Base-by-base conservation (phyloP, 2,329 filamentous ascomycete genomes). In the Ophiostoma fasciatum region DNA sequence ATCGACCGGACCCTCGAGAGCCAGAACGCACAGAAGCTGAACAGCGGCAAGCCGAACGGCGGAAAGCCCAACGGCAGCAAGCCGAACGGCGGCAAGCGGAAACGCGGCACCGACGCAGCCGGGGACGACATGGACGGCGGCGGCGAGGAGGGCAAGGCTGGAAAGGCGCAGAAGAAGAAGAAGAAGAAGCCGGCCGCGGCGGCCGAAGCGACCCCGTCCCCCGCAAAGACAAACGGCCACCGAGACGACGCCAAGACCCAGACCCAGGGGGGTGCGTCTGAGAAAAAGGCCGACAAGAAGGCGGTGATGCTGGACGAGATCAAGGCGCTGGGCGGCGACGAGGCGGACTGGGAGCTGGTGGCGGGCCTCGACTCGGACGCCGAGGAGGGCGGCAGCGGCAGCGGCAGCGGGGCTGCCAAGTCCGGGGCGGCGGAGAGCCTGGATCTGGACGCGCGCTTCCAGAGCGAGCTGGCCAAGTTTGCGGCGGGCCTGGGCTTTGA, bases 261-360 rank as follows among this genome's bases (percentile, higher is more conserved):
- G 10, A 48, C 19, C n/a, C 21, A 53, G 18, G 53, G 43, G 23
- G 45, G 43, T 27, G 46, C 51, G 31, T 50, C 51, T 36, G 54
- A 54, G 38, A 48, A 46, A 19, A 49, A 48, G 14, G 46, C 36
- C 42, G 39, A 41, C 41, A 45, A 47, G 32, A 42, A 45, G 27
- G 27, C 38, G 15, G 28, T 43, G 7, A 57, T 80, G 5, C 56
- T 80, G 7, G 65, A 71, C 38, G 76, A 80, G 48, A 80, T 80
- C 42, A 61, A 65, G 44, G 71, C 71, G 12, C 58, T 81, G 2
- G 76, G 74, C 4, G 76, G 76, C 12, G 72, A 77, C 36, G 71
- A 79, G 51, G 63, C 71, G 28, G 76, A 80, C 43, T 51, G 77
- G 29, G 67, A 71, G 25, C 62, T 80, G 23, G 65, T 80, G 36